Evolutionary conservation across 2,329 filamentous ascomycete species (phyloP).

Genomic region (Xylariaceae sp.): DNA sequence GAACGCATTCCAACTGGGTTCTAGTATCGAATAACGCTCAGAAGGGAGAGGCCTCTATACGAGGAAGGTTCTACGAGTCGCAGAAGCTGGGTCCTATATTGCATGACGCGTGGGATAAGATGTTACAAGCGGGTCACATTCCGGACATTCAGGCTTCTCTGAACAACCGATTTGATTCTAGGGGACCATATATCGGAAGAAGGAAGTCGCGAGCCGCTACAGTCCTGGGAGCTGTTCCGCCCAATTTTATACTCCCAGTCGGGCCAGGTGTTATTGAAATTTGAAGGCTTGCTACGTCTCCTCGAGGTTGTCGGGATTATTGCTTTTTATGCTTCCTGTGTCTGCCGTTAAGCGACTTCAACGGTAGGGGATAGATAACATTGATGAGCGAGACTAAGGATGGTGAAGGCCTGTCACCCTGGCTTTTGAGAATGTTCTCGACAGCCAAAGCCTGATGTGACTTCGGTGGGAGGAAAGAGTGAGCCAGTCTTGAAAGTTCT

Average conservation of each 20-base stretch:
- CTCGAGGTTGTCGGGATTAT: neutral
- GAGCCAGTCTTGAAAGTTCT: no score
- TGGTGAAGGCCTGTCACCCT: no score
- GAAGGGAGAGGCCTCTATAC: conserved; percentile 47
- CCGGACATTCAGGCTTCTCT: conserved; percentile 51
- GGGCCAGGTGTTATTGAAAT: conserved; percentile 13
- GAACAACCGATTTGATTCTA: conserved; percentile 55
- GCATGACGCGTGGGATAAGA: conserved; percentile 40
- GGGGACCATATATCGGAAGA: conserved; percentile 46
- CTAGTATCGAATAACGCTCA: conserved; percentile 29
- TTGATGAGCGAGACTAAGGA: no score
- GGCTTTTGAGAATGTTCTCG: no score
- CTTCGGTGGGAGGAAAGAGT: no score
- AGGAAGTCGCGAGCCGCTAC: conserved; percentile 20
- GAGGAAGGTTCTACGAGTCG: conserved; percentile 63
- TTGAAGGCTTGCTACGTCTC: neutral
- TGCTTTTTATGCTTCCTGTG: no score
- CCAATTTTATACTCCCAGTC: neutral
- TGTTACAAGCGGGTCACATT: conserved; percentile 44
- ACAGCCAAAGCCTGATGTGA: no score
- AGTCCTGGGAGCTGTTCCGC: conserved; percentile 24
- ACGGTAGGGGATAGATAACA: no score
- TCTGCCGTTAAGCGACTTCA: no score
- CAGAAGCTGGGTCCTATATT: conserved; percentile 55
- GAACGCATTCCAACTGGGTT: conserved; percentile 39